These are phyloP conservation scores for Ceratocystis huliohia DNA, from an alignment of 2,329 filamentous ascomycete genomes.

Conservation along the genomic window DNA sequence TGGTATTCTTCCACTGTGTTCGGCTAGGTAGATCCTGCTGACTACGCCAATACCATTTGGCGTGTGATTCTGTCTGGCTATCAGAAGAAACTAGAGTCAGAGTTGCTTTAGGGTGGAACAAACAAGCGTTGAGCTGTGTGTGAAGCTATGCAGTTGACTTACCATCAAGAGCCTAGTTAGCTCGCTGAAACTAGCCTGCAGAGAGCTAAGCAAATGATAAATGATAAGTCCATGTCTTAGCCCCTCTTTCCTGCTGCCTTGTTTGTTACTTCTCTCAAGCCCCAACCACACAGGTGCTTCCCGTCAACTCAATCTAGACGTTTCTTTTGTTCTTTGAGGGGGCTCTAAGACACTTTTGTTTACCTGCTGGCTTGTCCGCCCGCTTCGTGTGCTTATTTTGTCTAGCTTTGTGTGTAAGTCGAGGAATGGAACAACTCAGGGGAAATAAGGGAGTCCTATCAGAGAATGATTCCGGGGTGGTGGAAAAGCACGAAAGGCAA, in stretches of 20 bases:
- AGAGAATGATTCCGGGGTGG: neutral
- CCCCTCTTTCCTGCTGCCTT: neutral
- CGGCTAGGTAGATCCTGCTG: neutral
- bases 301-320: neutral
- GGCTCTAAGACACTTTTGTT: neutral
- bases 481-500: neutral
- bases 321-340: slow-evolving; percentile 8
- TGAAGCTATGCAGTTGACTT: neutral
- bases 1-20: neutral
- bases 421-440: neutral
- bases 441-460: neutral
- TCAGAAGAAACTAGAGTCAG: neutral
- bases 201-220: neutral
- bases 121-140: neutral
- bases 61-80: neutral
- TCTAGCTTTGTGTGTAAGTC: neutral
- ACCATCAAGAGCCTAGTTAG: neutral
- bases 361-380: neutral
- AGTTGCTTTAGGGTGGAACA: neutral
- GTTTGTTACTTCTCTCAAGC: neutral
- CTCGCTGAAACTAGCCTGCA: neutral
- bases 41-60: neutral
- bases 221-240: slow-evolving; percentile 3
- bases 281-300: neutral
- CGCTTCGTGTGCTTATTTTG: neutral